Base-by-base conservation (phyloP, 176 grass and related monocot species). In the Zizania latifolia region DNA sequence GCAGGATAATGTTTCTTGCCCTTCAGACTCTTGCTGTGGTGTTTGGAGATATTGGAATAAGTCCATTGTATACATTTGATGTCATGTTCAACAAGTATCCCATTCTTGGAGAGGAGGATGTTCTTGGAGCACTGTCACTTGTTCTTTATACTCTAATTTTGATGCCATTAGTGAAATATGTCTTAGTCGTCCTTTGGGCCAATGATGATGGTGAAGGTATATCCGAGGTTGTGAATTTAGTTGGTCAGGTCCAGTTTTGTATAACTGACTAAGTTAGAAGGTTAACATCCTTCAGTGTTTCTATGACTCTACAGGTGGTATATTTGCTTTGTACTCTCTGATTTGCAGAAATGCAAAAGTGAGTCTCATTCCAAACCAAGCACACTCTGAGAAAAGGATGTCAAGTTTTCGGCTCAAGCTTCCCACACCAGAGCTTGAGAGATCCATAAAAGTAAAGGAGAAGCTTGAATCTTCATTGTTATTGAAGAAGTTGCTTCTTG, bases 281-380 rank as follows among this genome's bases (percentile, higher is more conserved):
- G 68, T 76, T 81, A 41, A 71, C 38, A 84, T 79, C 62, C 73
- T 78, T 62, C 8, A 63, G 14, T 56, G 36, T 44, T 83, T 83
- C 46, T 24, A 59, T 80, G 61, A 79, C 57, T 80, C 82, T 60
- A 23, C 95, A 98, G 91, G 95, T 53, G 95, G 95, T 56, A 94
- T 89, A 64, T 99, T 99, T 99, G 95, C 91, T 17, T 72, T 99
- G 78, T 99, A 99, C 86, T 94, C 95, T 58, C 82, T 94, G 73
- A 92, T 94, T 40, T 92, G 89, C 74, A 92, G 95, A 89, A 88
- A 92, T 78, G 89, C 91, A 61, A 94, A 92, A 78, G 88, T 90
- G 54, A 85, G 89, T 86, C 81, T 99, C 59, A 88, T 94, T 77
- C 91, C 89, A 56, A 92, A 85, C 57, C 95, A 99, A 84, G 71